Base-by-base conservation (phyloP, 2,329 filamentous ascomycete genomes). In the Didymella arachidicola region DNA sequence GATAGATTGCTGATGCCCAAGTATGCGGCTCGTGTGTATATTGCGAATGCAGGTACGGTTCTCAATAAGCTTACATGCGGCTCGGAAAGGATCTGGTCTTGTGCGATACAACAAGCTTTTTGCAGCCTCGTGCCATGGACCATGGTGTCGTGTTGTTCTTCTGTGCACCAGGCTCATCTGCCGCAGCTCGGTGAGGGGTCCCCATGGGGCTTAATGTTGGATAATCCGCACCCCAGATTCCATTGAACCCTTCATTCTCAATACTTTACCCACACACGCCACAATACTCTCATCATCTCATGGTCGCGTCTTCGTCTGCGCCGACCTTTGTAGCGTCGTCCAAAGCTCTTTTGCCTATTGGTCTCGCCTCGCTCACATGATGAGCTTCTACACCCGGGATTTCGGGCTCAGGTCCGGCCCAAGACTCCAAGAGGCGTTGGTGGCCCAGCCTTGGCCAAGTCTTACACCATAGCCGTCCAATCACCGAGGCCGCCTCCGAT, bases 351-450 rank as follows among this genome's bases (percentile, higher is more conserved):
- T 18, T 36, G 32, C 32, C 32, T 36, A n/a, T 36, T 36, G 30
- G 30, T 32, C 30, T 32, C 30, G 30, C 12, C 30, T 14, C 30
- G 30, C 30, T 32, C 30, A 32, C 30, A 32, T 32, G 30, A 32
- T 32, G 30, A 14, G 44, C 38, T 45, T 54, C 45, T 49, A 45
- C 14, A 54, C 50, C 53, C 53, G 57, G 57, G 42, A 60, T 44
- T 57, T 49, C 53, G 57, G 57, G 60, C 30, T 48, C 10, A 54
- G 36, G 30, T 52, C 60, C 60, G 57, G 57, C 48, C 39, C 53
- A 62, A 52, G 54, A 57, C 60, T 58, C 52, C 60, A 46, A 60
- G 57, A 60, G 57, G 30, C 49, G 60, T 62, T 62, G 57, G 57
- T 62, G 60, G 60, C 60, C 60, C 41, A 57, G 57, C 45, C 57